Base-by-base conservation (phyloP, 148 eudicot genomes). In the Simmondsia chinensis region DNA sequence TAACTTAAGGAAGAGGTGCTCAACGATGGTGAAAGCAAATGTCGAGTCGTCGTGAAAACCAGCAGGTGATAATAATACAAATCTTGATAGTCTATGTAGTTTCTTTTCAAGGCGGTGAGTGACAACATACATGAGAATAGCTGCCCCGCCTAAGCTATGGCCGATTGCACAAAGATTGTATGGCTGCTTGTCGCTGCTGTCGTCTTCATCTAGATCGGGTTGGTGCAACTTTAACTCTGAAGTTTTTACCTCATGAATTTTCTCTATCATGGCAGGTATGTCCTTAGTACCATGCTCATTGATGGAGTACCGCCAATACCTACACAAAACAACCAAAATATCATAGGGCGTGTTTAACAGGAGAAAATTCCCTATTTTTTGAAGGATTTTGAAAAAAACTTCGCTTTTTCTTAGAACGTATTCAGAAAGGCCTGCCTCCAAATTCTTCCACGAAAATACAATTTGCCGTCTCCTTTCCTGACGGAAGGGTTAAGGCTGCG, bases 131-230 rank as follows among this genome's bases (percentile, higher is more conserved):
- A 91, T 91, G 25, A 91, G 54, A 48, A 82, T 66, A 25, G 64
- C 97, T 48, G 97, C 97, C 19, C 97, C 95, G 27, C 97, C 97
- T 40, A 91, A 65, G 70, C 97, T 91, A 64, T 91, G 95, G 43
- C 77, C 72, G 44, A 91, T 69, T 37, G 93, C 86, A 54, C 86
- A 79, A 9, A 85, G 70, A 48, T 76, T 91, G 43, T 91, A 91
- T 7, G 88, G 95, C 52, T 77, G 86, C 21, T 65, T 74, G 16
- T 27, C 39, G 16, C 44, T 57, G 29, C n/a, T n/a, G n/a, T n/a
- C n/a, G n/a, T n/a, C n/a, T n/a, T 78, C 78, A 9, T 69, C 59
- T 9, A 41, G 15, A 21, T 57, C 70, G 13, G 73, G 57, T 44
- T 66, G 39, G 27, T 33, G 68, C 25, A 77, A 39, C 60, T 68